These are phyloP conservation scores for Betula pendula DNA, from an alignment of 306 rosid species.

Conservation along the genomic window DNA sequence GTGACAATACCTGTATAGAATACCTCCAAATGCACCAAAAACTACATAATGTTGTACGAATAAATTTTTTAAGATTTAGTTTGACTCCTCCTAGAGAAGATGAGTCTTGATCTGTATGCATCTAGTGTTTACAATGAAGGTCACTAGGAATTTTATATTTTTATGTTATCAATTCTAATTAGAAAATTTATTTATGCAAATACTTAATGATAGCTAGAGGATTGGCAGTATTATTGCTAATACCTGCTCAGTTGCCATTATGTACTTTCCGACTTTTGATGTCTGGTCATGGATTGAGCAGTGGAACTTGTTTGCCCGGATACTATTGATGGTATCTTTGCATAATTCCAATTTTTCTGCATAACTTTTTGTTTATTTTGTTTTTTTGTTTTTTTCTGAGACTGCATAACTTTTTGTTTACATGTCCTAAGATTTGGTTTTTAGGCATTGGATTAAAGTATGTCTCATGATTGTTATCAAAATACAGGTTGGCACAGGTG, in stretches of 20 bases:
- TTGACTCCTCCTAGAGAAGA: background rate
- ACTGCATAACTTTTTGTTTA: background rate
- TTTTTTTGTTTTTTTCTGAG: too few species aligned
- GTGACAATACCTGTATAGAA: background rate
- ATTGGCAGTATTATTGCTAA: background rate
- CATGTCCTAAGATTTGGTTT: slow-evolving; percentile 19
- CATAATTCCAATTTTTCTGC: background rate
- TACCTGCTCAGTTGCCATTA: background rate
- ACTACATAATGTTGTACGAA: background rate
- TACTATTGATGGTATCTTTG: background rate
- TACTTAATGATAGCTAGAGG: background rate
- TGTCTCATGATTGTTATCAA: slow-evolving; percentile 17
- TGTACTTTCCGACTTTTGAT: background rate
- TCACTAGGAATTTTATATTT: background rate
- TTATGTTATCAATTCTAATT: background rate
- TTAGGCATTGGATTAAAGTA: slow-evolving; percentile 8
- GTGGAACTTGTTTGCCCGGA: background rate
- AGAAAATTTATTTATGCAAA: background rate
- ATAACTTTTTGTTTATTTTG: too few species aligned
- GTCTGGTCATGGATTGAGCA: background rate
- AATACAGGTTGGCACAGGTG: slow-evolving; percentile 93
- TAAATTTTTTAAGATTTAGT: background rate
- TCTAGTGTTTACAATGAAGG: background rate
- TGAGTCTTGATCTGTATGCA: background rate
- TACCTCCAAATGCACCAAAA: background rate